These are phyloP conservation scores for Talaromyces sp. DNA, from an alignment of 2,329 filamentous ascomycete genomes.

Conservation along the genomic window DNA sequence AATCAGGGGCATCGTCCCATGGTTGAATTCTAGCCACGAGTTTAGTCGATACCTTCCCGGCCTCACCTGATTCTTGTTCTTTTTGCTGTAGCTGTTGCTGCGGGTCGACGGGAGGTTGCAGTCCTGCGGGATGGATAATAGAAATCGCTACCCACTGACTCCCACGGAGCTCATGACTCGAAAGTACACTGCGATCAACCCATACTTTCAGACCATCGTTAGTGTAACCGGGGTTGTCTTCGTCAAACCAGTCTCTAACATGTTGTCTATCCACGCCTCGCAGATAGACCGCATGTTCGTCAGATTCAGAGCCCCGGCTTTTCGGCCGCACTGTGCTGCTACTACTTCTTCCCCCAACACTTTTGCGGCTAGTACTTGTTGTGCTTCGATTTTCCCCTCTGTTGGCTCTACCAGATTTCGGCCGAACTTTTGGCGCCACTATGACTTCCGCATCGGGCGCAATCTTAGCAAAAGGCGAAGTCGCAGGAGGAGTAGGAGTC, in stretches of 20 bases:
- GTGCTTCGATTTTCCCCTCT: slow-evolving; percentile 81
- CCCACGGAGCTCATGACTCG: slow-evolving; percentile 68
- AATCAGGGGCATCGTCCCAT: slow-evolving; percentile 86
- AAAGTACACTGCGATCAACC: slow-evolving; percentile 74
- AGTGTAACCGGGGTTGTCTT: slow-evolving; percentile 54
- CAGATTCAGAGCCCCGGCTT: slow-evolving; percentile 60
- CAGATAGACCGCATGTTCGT: slow-evolving; percentile 61
- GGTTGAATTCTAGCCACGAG: slow-evolving; percentile 70
- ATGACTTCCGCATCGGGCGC: slow-evolving; percentile 94
- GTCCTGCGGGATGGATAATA: slow-evolving; percentile 75
- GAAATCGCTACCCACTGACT: slow-evolving; percentile 75
- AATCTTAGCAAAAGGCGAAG: slow-evolving; percentile 82
- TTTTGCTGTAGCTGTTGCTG: slow-evolving; percentile 62
- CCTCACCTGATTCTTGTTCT: slow-evolving; percentile 56
- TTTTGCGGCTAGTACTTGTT: slow-evolving; percentile 63
- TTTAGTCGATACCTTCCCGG: slow-evolving; percentile 58
- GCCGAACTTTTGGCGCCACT: slow-evolving; percentile 85
- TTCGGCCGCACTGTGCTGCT: slow-evolving; percentile 65
- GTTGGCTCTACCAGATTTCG: slow-evolving; percentile 68
- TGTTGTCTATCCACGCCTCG: slow-evolving; percentile 69
- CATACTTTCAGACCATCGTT: slow-evolving; percentile 68
- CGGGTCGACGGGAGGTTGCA: slow-evolving; percentile 68
- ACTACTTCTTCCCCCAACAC: slow-evolving; percentile 64
- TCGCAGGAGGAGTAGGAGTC: slow-evolving; percentile 65
- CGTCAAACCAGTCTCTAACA: slow-evolving; percentile 73